Base-by-base conservation (phyloP, 495 filamentous ascomycete species). In the Geoglossum glabrum region DNA sequence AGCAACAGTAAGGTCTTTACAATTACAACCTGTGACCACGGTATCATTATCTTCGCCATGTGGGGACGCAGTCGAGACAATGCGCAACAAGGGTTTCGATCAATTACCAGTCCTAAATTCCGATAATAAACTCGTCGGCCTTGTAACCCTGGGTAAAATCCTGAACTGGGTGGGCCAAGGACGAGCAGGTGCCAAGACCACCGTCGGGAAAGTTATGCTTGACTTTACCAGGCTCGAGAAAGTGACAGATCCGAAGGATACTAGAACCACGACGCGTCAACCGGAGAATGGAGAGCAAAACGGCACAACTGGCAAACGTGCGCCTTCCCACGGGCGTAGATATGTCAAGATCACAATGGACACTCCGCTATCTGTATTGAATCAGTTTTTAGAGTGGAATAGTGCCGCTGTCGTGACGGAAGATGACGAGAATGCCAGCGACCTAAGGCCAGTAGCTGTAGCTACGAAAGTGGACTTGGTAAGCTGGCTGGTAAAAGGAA, bases 311-410 rank as follows among this genome's bases (percentile, higher is more conserved):
- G 25, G 30, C 33, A 21, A 19, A 11, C 19, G 26, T 38, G 33
- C 6, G 55, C 56, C 58, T 60, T 15, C 63, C 63, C 55, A 51
- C 59, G 43, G 75, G 64, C 77, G 83, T 61, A 83, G 83, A 67
- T 98, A 92, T 67, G 82, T 95, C 26, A 85, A 96, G 72, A 95
- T 98, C 64, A 96, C 93, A 5, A 70, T 85, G 65, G 86, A 94
- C 59, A 98, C 92, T 10, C 85, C 85, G 10, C 71, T 98, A 33
- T 78, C 77, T 57, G 85, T 85, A 43, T 72, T 98, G 38, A 88
- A 85, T 67, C 78, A 83, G 55, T 98, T 98, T 72, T 87, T 98
- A 63, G 90, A 95, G 70, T 96, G 93, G 86, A 97, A 97, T 69
- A 88, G 84, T 65, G 89, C 92, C 15, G 93, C 92, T 1, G 78